Base-by-base conservation (phyloP, 768 basidiomycete species). In the Peribolospora kevripleyi region DNA sequence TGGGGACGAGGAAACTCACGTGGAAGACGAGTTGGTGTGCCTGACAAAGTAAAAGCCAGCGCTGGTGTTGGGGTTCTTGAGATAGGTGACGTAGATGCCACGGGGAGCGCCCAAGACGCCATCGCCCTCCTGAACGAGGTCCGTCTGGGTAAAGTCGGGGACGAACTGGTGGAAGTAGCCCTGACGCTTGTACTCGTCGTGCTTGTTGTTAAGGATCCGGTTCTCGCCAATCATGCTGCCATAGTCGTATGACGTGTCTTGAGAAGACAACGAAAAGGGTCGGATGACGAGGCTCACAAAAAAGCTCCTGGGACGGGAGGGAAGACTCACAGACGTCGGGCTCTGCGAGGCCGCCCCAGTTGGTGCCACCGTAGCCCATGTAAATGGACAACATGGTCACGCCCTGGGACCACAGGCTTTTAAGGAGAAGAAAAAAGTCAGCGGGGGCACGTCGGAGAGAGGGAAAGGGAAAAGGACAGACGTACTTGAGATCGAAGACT, bases 371-470 rank as follows among this genome's bases (percentile, higher is more conserved):
- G 56, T 57, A 61, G 8, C 43, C 80, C 55, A 61, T 83, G 61
- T 77, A 84, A 54, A 84, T 60, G 85, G 87, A 86, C 66, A 87
- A 87, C 58, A 81, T 82, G 61, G 76, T 84, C 56, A 85, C 43
- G 43, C 8, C 43, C 13, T 45, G 43, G 7, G 8, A 45, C 8
- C 43, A 7, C 43, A 7, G 43, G 13, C 8, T 45, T 45, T 13
- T 45, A 13, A 45, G 43, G 43, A 13, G 43, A 45, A 13, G 13
- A 7, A 45, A 45, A 7, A 45, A 45, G 8, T 76, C 80, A 80
- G 84, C 48, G 83, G 25, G 25, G 25, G 25, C 25, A 25, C 25
- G 25, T 25, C 25, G 25, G 25, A n/a, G 25, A 25, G 25, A 25
- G 25, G 25, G 25, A 25, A 25, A n/a, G n/a, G 25, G 25, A 1